These are phyloP conservation scores for Fulvia fulva DNA, from an alignment of 2,329 filamentous ascomycete species.

Conservation along the genomic window DNA sequence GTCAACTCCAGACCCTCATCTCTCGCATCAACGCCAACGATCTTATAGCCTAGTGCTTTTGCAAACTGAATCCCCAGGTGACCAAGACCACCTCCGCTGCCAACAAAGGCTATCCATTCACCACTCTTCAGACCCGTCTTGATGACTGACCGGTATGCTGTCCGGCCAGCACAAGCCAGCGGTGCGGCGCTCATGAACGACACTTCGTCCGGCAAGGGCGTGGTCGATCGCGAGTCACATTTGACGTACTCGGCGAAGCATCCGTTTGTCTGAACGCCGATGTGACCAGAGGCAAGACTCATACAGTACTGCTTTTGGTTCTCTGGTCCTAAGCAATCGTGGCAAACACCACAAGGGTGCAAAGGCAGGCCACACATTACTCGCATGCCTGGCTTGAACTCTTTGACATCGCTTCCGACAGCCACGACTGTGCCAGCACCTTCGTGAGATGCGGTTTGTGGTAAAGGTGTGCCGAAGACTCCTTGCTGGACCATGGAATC, in stretches of 20 bases:
- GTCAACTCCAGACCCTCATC: constrained; percentile 52
- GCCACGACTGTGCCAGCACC: constrained; percentile 54
- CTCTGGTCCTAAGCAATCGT: constrained; percentile 50
- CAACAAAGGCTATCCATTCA: constrained; percentile 43
- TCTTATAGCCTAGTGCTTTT: constrained; percentile 47
- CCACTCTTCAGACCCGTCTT: constrained; percentile 39
- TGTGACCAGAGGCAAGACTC: constrained; percentile 41
- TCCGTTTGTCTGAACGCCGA: constrained; percentile 52
- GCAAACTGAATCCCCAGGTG: constrained; percentile 53
- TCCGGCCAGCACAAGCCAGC: constrained; percentile 54
- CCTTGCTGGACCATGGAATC: constrained; percentile 55
- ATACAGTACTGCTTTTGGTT: constrained; percentile 52
- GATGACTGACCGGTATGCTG: constrained; percentile 47
- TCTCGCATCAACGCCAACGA: constrained; percentile 54
- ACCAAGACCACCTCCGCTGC: constrained; percentile 51
- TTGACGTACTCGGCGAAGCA: constrained; percentile 56
- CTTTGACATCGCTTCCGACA: constrained; percentile 39
- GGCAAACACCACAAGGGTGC: constrained; percentile 52
- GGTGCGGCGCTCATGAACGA: constrained; percentile 52
- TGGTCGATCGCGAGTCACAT: constrained; percentile 47
- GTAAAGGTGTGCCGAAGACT: constrained; percentile 47
- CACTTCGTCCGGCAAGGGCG: constrained; percentile 47
- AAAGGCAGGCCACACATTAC: constrained; percentile 55
- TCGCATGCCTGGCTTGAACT: constrained; percentile 49
- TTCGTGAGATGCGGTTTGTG: constrained; percentile 55